phyloP scores from a whole-genome alignment of 768 basidiomycete species.

The Clitopilus hobsonii region DNA sequence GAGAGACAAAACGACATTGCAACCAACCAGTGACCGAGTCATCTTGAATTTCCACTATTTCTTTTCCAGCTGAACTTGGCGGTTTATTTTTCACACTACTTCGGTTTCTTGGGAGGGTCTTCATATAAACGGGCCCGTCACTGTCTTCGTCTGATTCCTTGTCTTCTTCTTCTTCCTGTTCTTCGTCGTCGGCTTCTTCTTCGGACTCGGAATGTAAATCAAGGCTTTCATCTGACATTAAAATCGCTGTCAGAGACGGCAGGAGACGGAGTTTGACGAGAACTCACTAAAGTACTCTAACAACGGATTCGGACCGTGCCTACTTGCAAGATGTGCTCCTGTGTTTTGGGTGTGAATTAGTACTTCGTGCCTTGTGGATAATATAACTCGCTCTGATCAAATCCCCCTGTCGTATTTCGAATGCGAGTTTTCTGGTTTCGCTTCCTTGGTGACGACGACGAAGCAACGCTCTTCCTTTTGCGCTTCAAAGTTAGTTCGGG shows the following conservation, averaged over 20 bases:
- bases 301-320: conserved; percentile 35
- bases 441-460: conserved; percentile 5
- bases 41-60: conserved; percentile 9
- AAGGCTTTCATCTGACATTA: conserved; percentile 30
- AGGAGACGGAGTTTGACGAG: background rate
- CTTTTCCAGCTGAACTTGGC: background rate
- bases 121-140: background rate
- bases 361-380: too few species aligned
- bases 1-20: background rate
- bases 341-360: background rate
- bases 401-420: too few species aligned
- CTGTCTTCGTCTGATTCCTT: conserved; percentile 10
- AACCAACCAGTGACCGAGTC: conserved; percentile 35
- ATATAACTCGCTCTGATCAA: too few species aligned
- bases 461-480: conserved; percentile 14
- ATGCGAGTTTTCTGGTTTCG: background rate
- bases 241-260: background rate
- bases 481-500: conserved; percentile 22
- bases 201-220: conserved; percentile 52
- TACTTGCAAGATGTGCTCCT: background rate
- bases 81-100: background rate
- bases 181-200: conserved; percentile 18
- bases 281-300: conserved; percentile 44
- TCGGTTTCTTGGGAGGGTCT: conserved; percentile 3
- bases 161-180: conserved; percentile 20